Conservation (phyloP, 2,329 filamentous ascomycete species). For the Pseudocercospora pini-densiflorae region DNA sequence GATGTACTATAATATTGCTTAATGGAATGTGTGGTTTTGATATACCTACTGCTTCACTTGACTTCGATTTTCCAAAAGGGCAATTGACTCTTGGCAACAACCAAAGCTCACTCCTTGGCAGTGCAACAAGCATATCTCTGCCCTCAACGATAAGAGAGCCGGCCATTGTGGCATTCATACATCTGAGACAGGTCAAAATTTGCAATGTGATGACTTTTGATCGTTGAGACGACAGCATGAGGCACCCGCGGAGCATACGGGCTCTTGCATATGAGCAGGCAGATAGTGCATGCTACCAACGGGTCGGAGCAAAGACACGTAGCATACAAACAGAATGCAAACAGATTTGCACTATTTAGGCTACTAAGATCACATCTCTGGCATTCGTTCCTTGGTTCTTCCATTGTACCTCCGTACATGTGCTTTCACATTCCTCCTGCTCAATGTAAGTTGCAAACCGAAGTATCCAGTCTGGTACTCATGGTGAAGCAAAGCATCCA, state of each 20-base stretch:
- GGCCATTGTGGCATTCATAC: too few relatives aligned
- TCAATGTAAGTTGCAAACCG: background rate
- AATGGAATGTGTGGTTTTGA: background rate
- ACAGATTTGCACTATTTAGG: background rate
- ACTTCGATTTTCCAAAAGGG: background rate
- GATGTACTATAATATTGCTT: background rate
- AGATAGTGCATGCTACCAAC: background rate
- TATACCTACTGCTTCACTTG: background rate
- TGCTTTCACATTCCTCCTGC: background rate
- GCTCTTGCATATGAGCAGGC: background rate
- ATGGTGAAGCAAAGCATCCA: background rate
- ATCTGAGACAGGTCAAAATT: background rate
- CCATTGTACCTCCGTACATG: background rate
- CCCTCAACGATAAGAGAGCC: too few relatives aligned
- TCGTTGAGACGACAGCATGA: background rate
- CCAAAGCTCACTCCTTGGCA: background rate
- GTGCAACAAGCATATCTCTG: background rate
- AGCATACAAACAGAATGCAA: background rate
- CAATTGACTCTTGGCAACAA: background rate
- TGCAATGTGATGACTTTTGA: background rate
- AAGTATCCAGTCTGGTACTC: background rate
- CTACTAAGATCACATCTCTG: too few relatives aligned
- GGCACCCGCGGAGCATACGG: background rate
- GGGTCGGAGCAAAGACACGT: background rate
- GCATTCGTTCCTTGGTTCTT: background rate